A percentile compares a stretch with the other conserved stretches of the same genome.
These are phyloP conservation scores for Aspergillus hortae DNA, from an alignment of 2,329 filamentous ascomycete species.

Conservation along the genomic window DNA sequence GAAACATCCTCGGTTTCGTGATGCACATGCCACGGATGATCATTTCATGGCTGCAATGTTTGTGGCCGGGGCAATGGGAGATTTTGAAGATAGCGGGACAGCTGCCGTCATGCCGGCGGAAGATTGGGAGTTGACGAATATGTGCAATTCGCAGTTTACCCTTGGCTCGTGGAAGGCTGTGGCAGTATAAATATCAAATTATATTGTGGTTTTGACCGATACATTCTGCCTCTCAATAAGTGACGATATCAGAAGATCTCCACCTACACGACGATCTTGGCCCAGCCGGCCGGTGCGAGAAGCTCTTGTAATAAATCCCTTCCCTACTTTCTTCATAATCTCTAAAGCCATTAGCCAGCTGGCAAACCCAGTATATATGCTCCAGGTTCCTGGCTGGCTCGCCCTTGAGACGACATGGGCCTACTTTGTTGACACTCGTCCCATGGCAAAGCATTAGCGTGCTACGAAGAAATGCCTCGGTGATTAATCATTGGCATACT, in stretches of 20 bases:
- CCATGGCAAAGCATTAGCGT: too few species aligned
- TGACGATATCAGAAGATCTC: neutral
- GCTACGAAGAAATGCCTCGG: too few species aligned
- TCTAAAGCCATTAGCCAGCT: too few species aligned
- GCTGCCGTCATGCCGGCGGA: constrained; percentile 46
- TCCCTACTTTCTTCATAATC: neutral
- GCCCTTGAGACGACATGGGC: too few species aligned
- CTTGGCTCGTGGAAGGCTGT: constrained; percentile 40
- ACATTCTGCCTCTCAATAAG: neutral
- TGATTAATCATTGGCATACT: too few species aligned
- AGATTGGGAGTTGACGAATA: constrained; percentile 65
- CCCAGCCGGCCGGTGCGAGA: too few species aligned
- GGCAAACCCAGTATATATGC: too few species aligned
- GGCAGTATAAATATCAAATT: neutral
- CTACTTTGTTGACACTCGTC: too few species aligned
- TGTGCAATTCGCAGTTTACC: constrained; percentile 61
- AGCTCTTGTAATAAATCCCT: too few species aligned
- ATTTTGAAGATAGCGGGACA: constrained; percentile 43
- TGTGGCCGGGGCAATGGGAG: constrained; percentile 56
- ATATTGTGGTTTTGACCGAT: neutral
- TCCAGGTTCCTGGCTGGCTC: too few species aligned
- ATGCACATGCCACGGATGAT: constrained; percentile 67
- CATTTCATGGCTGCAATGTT: constrained; percentile 67
- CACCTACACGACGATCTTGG: too few species aligned
- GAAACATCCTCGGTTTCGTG: constrained; percentile 64